phyloP scores from a whole-genome alignment of 176 grass and related monocot genomes.

The Zizania latifolia region DNA sequence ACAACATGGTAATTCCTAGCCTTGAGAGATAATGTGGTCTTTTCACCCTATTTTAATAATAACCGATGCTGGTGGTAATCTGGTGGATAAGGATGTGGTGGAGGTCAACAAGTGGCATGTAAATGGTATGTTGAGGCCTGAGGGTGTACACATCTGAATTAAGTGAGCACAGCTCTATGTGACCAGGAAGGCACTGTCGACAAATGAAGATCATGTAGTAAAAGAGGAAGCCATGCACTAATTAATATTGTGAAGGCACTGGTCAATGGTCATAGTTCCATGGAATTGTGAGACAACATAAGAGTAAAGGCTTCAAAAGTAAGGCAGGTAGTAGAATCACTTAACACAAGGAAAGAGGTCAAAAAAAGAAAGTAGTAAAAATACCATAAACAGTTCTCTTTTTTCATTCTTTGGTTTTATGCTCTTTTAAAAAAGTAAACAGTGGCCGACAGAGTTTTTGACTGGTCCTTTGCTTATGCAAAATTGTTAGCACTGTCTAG shows the following conservation, averaged over 20 bases:
- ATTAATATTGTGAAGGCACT: background rate
- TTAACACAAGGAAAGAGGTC: background rate
- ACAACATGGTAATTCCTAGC: background rate
- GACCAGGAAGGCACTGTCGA: background rate
- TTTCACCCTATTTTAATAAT: background rate
- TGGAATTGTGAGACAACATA: background rate
- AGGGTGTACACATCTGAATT: background rate
- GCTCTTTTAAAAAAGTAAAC: background rate
- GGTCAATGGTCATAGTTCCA: background rate
- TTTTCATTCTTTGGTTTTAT: background rate
- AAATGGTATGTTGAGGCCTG: background rate
- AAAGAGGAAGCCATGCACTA: background rate
- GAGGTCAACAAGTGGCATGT: background rate
- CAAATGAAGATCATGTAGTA: background rate
- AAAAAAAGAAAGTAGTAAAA: background rate
- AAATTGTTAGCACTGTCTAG: background rate
- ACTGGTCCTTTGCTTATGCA: background rate
- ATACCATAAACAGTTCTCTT: background rate
- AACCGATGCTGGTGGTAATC: background rate
- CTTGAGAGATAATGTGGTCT: background rate
- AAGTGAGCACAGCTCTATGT: background rate
- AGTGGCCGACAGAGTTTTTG: background rate
- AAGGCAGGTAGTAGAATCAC: background rate
- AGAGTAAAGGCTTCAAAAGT: background rate
- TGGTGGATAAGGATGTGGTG: background rate